Evolutionary conservation across 2,329 filamentous ascomycete genomes (phyloP).

Genomic region (Gremmenia infestans): DNA sequence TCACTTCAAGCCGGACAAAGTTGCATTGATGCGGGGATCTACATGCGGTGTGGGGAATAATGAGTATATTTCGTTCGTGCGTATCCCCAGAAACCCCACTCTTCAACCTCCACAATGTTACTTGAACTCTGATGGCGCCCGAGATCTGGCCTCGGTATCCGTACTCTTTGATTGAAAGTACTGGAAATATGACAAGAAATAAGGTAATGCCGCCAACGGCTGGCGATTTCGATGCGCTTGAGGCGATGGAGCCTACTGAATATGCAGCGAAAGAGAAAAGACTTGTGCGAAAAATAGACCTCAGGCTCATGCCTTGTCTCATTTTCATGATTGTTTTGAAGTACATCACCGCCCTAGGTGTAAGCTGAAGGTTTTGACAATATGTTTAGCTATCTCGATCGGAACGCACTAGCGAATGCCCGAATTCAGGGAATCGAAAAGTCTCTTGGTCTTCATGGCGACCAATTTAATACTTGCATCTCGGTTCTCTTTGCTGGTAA

Average conservation of each 20-base stretch:
- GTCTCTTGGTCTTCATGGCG: conserved; percentile 32
- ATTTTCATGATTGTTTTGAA: conserved; percentile 19
- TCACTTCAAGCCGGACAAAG: background rate
- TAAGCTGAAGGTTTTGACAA: background rate
- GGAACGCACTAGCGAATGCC: conserved; percentile 26
- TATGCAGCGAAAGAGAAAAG: conserved; percentile 11
- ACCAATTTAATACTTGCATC: conserved; percentile 33
- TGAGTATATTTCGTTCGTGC: background rate
- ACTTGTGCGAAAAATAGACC: conserved; percentile 15
- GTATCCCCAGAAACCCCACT: background rate
- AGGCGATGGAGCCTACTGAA: conserved; percentile 4
- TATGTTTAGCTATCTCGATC: conserved; percentile 29
- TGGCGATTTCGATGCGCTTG: conserved; percentile 3
- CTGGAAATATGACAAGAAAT: background rate
- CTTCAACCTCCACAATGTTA: background rate
- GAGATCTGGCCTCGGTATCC: background rate
- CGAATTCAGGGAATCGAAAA: conserved; percentile 18
- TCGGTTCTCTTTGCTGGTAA: conserved; percentile 26
- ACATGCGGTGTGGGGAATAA: background rate
- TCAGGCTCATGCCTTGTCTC: conserved; percentile 18
- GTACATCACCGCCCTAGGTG: background rate
- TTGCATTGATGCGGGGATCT: background rate
- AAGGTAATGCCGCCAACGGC: background rate
- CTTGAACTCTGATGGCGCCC: background rate
- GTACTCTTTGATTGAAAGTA: background rate